Conservation (phyloP, 2,329 filamentous ascomycete genomes). For the Botrytis porri region DNA sequence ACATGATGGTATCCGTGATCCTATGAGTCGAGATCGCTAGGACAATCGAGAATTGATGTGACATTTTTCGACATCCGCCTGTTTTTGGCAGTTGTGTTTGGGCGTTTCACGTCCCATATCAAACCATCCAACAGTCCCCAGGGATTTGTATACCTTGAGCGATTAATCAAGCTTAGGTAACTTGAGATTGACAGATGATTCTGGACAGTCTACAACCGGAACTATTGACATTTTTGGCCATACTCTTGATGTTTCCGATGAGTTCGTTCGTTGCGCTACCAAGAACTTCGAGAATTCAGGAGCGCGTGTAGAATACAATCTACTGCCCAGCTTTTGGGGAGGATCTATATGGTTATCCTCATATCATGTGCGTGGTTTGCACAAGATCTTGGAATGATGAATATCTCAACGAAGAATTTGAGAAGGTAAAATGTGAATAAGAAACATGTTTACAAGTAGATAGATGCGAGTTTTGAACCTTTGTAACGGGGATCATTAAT, state of each 20-base stretch:
- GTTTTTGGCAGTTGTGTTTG: slow-evolving; percentile 32
- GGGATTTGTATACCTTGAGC: slow-evolving; percentile 23
- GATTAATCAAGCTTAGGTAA: neutral
- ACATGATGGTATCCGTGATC: neutral
- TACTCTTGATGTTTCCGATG: neutral
- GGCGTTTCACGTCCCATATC: slow-evolving; percentile 34
- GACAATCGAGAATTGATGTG: neutral
- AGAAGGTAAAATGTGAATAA: neutral
- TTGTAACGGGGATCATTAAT: neutral
- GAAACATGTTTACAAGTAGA: neutral
- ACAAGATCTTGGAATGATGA: too few species aligned
- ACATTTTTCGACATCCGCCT: neutral
- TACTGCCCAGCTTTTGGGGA: neutral
- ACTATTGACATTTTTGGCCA: slow-evolving; percentile 15
- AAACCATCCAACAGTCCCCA: slow-evolving; percentile 38
- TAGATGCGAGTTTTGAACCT: neutral
- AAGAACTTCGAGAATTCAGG: too few species aligned
- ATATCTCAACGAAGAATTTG: neutral
- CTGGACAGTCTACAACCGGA: slow-evolving; percentile 31
- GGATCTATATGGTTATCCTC: too few species aligned
- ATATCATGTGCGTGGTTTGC: neutral
- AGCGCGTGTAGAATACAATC: neutral
- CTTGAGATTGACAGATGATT: slow-evolving; percentile 15
- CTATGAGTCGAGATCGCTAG: too few species aligned
- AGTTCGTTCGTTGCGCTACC: neutral